phyloP scores from a whole-genome alignment of 1,139 yeast species.

The Pichia sp. region DNA sequence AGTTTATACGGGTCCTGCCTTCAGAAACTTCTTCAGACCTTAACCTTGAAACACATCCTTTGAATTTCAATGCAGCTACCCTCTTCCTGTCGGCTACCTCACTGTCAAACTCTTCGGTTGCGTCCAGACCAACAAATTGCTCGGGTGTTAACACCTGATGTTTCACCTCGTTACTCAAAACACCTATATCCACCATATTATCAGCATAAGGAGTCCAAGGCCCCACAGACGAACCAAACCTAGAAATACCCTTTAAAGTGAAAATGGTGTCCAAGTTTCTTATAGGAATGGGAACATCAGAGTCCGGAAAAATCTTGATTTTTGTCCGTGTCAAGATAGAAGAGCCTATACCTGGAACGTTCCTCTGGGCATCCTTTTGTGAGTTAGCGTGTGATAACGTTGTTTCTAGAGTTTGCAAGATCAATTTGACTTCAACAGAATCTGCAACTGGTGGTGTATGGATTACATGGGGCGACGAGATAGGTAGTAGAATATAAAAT shows the following conservation, averaged over 20 bases:
- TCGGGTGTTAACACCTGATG: slow-evolving; percentile 31
- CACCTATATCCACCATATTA: slow-evolving; percentile 57
- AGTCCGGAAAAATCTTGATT: slow-evolving; percentile 13
- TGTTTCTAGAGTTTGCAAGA: slow-evolving; percentile 56
- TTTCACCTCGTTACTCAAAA: slow-evolving; percentile 40
- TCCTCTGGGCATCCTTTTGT: slow-evolving; percentile 32
- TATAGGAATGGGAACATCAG: slow-evolving; percentile 37
- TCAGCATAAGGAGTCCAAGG: slow-evolving; percentile 72
- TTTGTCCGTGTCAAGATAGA: background rate
- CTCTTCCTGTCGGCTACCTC: slow-evolving; percentile 28
- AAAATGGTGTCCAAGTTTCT: slow-evolving; percentile 52
- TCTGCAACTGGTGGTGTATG: slow-evolving; percentile 51
- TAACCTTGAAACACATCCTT: slow-evolving; percentile 41
- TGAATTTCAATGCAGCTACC: slow-evolving; percentile 52
- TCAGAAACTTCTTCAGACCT: slow-evolving; percentile 39
- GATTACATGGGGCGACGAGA: slow-evolving; percentile 62
- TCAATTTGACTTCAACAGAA: slow-evolving; percentile 46
- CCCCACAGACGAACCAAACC: slow-evolving; percentile 58
- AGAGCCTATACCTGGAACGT: background rate
- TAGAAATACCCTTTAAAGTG: slow-evolving; percentile 55
- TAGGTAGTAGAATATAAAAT: slow-evolving; percentile 61
- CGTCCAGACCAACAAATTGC: slow-evolving; percentile 20
- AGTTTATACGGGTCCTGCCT: background rate
- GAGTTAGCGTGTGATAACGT: slow-evolving; percentile 40
- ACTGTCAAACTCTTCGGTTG: slow-evolving; percentile 5